Evolutionary conservation across 2,329 filamentous ascomycete genomes (phyloP), one percentile per base, ranked within the genome.

Genomic region (Fusarium haematococcum): DNA sequence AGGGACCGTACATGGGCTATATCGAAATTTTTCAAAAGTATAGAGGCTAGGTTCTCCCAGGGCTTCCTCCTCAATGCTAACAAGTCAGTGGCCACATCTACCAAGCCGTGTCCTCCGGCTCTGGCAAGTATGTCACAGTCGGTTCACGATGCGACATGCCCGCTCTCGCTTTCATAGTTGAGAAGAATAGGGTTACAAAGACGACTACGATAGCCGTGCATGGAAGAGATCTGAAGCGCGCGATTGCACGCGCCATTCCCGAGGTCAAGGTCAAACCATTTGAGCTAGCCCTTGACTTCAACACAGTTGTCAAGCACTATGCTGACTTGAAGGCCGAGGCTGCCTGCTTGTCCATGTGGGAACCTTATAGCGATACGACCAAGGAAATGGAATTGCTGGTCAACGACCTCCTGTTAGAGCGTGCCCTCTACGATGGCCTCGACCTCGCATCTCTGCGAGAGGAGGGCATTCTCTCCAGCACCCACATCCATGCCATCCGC

Each of bases 221-320:
- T n/a, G 85, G 84, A 64, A 80, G 83, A 39, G 81, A 81, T 20
- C 80, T 86, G 61, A 81, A 84, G 52, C 81, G 68, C 13, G 66
- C 71, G 16, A 64, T 86, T 18, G 84, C 83, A n/a, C 81, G 83
- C 39, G 84, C 82, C 68, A 82, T 86, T 30, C 60, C 65, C 6
- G 61, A 71, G 8, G 41, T 37, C 3, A 10, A 60, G 7, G 20
- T 67, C 37, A 66, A 67, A 1, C 43, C 64, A 16, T 62, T 65
- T 8, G 60, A 69, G 9, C 50, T 74, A 37, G 67, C 70, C 1
- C 70, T 79, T 10, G 69, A 75, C 25, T 76, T 81, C 14, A 45
- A 67, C 41, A 74, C 76, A 5, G 43, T 81, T 5, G 69, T 81
- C 18, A 58, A 57, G 4, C 71, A 77, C 59, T 81, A 81, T 32